Conservation (phyloP, 257 asterid species). For the Rhazya stricta region DNA sequence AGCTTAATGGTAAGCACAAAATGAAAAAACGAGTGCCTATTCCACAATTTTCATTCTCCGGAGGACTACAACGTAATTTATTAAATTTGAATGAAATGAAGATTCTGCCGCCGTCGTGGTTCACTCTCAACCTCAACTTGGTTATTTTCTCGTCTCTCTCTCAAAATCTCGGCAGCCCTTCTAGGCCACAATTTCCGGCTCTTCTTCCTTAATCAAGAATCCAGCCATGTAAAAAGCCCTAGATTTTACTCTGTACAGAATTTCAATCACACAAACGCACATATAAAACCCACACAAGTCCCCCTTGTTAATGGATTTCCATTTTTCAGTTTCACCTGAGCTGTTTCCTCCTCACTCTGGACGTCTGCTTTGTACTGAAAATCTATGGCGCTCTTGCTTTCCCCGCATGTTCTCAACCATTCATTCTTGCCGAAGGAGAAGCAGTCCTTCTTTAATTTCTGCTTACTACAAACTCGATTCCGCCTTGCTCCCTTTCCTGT, state of each 20-base stretch:
- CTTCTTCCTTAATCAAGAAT: background rate
- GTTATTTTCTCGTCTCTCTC: background rate
- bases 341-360: slow-evolving; percentile 9
- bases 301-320: slow-evolving; percentile 37
- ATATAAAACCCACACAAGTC: slow-evolving; percentile 13
- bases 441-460: slow-evolving; percentile 6
- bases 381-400: slow-evolving; percentile 51
- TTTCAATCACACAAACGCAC: slow-evolving; percentile 7
- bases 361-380: background rate
- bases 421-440: slow-evolving; percentile 25
- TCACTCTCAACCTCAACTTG: slow-evolving; percentile 11
- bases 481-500: slow-evolving; percentile 29
- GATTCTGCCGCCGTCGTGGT: slow-evolving; percentile 11
- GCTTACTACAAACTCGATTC: slow-evolving; percentile 18
- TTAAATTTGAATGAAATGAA: background rate
- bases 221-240: slow-evolving; percentile 25
- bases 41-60: background rate
- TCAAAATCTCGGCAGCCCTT: slow-evolving; percentile 37
- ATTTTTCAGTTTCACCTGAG: slow-evolving; percentile 12
- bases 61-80: background rate
- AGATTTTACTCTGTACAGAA: slow-evolving; percentile 8
- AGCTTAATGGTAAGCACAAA: background rate
- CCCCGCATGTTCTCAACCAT: slow-evolving; percentile 28
- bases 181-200: slow-evolving; percentile 45
- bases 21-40: background rate